A percentile compares a stretch with the other conserved stretches of the same genome.
Evolutionary conservation across 2,329 filamentous ascomycete genomes (phyloP).

Genomic region (Microdochium bolleyi): DNA sequence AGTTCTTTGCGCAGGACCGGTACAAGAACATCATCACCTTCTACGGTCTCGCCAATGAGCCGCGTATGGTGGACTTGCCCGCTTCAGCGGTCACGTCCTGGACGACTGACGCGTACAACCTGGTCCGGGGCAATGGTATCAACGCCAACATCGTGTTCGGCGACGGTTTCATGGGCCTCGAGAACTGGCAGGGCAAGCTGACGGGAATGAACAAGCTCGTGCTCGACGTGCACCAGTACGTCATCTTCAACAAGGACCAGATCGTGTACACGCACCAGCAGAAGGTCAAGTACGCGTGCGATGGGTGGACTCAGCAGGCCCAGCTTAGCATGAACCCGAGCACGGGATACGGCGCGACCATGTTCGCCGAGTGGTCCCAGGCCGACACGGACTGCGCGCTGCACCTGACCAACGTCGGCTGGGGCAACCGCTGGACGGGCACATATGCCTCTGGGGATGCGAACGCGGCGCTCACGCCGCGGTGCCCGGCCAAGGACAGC

Average conservation of each 20-base stretch:
- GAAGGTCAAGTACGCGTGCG: constrained; percentile 83
- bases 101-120: constrained; percentile 65
- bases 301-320: constrained; percentile 78
- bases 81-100: constrained; percentile 63
- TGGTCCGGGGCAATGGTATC: constrained; percentile 72
- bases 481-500: constrained; percentile 61
- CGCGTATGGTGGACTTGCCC: constrained; percentile 71
- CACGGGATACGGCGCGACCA: constrained; percentile 83
- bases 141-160: constrained; percentile 72
- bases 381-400: constrained; percentile 90
- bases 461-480: constrained; percentile 56
- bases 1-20: constrained; percentile 88
- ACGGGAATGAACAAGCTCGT: constrained; percentile 64
- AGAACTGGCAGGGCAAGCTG: constrained; percentile 83
- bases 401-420: constrained; percentile 82
- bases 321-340: constrained; percentile 60
- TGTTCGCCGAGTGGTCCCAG: constrained; percentile 96
- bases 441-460: constrained; percentile 64
- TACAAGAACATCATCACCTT: constrained; percentile 89
- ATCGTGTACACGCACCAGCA: constrained; percentile 73
- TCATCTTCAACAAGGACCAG: constrained; percentile 91
- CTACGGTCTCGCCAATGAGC: constrained; percentile 94
- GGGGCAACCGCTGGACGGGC: constrained; percentile 87
- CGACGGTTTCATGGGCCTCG: constrained; percentile 87
- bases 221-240: constrained; percentile 97